Base-by-base conservation (phyloP, 768 basidiomycete species). In the Russula sp. region DNA sequence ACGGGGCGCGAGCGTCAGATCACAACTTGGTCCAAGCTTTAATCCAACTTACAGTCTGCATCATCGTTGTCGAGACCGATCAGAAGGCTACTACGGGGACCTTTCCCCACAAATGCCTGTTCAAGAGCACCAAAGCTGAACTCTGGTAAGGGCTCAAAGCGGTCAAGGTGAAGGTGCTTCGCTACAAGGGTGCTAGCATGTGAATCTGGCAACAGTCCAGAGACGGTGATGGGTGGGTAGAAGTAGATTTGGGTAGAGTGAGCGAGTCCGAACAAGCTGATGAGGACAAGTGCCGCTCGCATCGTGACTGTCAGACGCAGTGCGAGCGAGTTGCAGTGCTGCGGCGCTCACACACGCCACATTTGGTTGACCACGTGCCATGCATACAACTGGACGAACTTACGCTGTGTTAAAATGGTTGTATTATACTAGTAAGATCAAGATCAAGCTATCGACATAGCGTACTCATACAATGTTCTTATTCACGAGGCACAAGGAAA, bases 111-210 rank as follows among this genome's bases (percentile, higher is more conserved):
- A 65, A 90, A 84, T 3, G 71, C 43, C 47, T 78, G 69, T 60
- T 51, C 67, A 65, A 67, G 64, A 50, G 41, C 48, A 7, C 59
- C 68, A 34, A 60, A 73, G 68, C 38, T 63, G 51, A 63, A 67
- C 57, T 76, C 75, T 56, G 66, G 73, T 34, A 83, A 70, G 29
- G 76, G 73, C 68, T 87, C 85, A 65, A 85, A 84, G 20, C 73
- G 73, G 67, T 90, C 88, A 6, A 90, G 78, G n/a, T 85, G 83
- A 11, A 90, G 79, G 70, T 90, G 87, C 56, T 80, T 81, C 20
- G 87, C 81, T 36, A 91, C 75, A 7, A 77, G 81, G 39, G 81
- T 77, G 66, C 79, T 83, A 46, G 85, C 85, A 53, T 53, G 7
- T 11, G 54, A 53, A n/a, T 51, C 49, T 36, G 58, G 47, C 32